A percentile compares a stretch with the other conserved stretches of the same genome.
These are phyloP conservation scores for Teunomyces funiuensis DNA, from an alignment of 805 yeast genomes.

Conservation along the genomic window DNA sequence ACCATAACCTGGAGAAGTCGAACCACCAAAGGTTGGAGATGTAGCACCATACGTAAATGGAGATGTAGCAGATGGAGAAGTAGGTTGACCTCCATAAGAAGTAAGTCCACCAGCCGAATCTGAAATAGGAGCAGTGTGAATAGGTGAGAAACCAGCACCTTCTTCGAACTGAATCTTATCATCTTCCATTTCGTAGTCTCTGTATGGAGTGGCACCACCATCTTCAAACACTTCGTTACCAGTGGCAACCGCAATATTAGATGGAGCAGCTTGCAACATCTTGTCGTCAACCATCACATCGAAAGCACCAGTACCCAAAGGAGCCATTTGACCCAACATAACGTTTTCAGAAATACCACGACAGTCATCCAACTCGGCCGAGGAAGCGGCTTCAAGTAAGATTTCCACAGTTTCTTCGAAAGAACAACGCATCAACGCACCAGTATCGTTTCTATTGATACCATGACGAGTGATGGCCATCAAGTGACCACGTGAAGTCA, in stretches of 20 bases:
- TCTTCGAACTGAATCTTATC: constrained; percentile 63
- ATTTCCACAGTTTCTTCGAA: constrained; percentile 99
- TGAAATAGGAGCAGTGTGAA: constrained; percentile 81
- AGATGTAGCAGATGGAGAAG: constrained; percentile 52
- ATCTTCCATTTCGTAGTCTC: constrained; percentile 59
- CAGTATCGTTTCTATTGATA: constrained; percentile 97
- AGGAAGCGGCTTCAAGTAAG: constrained; percentile 94
- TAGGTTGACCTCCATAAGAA: constrained; percentile 74
- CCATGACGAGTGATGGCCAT: constrained; percentile 99
- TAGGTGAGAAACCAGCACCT: constrained; percentile 88
- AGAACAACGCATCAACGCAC: constrained; percentile 98
- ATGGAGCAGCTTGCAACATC: constrained; percentile 65
- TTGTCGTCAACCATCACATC: constrained; percentile 93
- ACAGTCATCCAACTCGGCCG: constrained; percentile 97
- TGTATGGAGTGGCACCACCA: constrained; percentile 93
- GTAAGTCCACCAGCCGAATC: constrained; percentile 82
- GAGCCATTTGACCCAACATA: constrained; percentile 97
- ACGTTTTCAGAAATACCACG: constrained; percentile 98
- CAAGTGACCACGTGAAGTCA: constrained; percentile 97
- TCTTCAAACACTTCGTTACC: constrained; percentile 33
- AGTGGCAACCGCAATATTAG: constrained; percentile 45
- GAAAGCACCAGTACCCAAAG: constrained; percentile 97
- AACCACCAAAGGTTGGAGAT: constrained; percentile 54
- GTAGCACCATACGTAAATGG: constrained; percentile 54
- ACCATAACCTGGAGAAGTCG: constrained; percentile 46